These are phyloP conservation scores for Linum trigynum DNA, from an alignment of 345 rosid species.

Conservation along the genomic window DNA sequence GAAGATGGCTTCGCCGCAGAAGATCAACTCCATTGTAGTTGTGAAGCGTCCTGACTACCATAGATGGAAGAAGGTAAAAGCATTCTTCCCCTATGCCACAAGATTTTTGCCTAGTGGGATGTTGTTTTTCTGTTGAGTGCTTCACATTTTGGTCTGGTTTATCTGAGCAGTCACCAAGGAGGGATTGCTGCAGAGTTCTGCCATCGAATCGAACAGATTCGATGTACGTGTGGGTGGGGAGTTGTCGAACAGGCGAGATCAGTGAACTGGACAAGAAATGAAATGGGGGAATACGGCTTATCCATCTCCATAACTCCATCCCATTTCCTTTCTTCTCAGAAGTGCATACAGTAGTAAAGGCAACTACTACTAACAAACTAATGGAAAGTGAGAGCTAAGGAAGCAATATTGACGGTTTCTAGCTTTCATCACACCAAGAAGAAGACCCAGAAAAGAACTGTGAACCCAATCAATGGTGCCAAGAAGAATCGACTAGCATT, in stretches of 20 bases:
- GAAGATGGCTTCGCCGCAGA: slow-evolving; percentile 57
- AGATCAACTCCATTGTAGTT: slow-evolving; percentile 40
- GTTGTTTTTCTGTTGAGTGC: too few relatives aligned
- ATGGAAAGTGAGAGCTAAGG: slow-evolving; percentile 8
- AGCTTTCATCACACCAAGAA: slow-evolving; percentile 1
- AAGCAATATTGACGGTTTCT: not conserved
- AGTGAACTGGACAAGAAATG: slow-evolving; percentile 28
- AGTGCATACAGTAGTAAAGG: slow-evolving; percentile 8
- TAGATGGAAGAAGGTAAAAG: slow-evolving; percentile 75
- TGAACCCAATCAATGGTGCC: not conserved
- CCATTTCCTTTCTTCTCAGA: not conserved
- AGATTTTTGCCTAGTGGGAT: not conserved
- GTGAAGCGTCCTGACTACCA: slow-evolving; percentile 55
- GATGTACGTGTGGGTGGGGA: slow-evolving; percentile 64
- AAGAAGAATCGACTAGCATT: not conserved
- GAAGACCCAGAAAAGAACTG: slow-evolving; percentile 6
- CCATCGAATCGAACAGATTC: slow-evolving; percentile 40
- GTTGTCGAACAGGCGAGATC: slow-evolving; percentile 54
- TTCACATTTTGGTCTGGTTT: not conserved
- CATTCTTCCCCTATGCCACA: not conserved
- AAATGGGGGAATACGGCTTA: not conserved
- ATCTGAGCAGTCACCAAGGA: slow-evolving; percentile 57
- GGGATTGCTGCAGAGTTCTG: slow-evolving; percentile 73
- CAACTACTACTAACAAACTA: not conserved
- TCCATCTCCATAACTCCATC: not conserved